Base-by-base conservation (phyloP, 2,329 filamentous ascomycete genomes). In the Penicillium sp. region DNA sequence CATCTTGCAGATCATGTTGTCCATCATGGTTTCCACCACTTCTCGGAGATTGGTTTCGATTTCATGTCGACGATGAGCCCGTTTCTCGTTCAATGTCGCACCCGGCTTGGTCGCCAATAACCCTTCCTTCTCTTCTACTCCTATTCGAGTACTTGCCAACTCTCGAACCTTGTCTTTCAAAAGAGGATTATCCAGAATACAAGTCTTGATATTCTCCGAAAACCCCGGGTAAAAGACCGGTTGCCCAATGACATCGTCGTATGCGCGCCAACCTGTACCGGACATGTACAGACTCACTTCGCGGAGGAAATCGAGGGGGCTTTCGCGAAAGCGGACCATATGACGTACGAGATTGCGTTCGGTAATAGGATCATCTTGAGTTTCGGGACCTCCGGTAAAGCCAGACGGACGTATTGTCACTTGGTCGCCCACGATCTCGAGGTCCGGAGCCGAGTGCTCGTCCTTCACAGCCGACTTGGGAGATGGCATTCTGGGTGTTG, bases 1-100 rank as follows among this genome's bases (percentile, higher is more conserved):
- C 75, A 96, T 90, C 67, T 98, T 98, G 76, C 90, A 96, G 45
- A 98, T 95, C 92, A 98, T 96, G 47, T 83, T 79, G 58, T 95
- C 87, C 15, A 88, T 86, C 76, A 92, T 82, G 49, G 83, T 81
- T 47, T 92, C 86, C 3, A 86, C 84, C 3, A 95, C 82, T 57
- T 95, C 81, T 37, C 80, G 74, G 30, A 98, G 69, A 41, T 82
- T 82, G 25, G 73, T 71, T 56, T 88, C 80, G 39, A 96, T 77
- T 52, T 84, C 79, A 39, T 67, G 70, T 33, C 60, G 52, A 10
- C 65, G 61, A 30, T 57, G 56, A 4, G 51, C 44, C 40, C 52
- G 56, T 13, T 56, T 60, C 31, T 57, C 50, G 8, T 55, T 49
- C 22, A 58, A 39, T n/a, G 52, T 50, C 6, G 17, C 13, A 2